These are phyloP conservation scores for Endoconidiophora polonica DNA, from an alignment of 2,329 filamentous ascomycete species.

Conservation along the genomic window DNA sequence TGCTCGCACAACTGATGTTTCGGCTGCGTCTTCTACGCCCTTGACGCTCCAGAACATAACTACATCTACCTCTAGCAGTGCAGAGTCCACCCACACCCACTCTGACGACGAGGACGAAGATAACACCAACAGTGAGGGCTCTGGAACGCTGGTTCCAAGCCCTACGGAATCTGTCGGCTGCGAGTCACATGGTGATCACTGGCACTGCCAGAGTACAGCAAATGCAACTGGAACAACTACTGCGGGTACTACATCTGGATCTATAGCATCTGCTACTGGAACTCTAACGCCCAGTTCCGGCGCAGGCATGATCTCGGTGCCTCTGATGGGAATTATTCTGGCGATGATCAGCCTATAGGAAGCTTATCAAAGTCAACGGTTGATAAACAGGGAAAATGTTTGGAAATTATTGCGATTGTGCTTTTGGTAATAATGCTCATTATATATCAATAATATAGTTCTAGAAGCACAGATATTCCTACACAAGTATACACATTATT, in stretches of 20 bases:
- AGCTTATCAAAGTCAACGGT: too few species aligned
- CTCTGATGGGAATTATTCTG: background rate
- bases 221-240: background rate
- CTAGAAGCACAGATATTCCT: too few species aligned
- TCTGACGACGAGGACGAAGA: constrained; percentile 13
- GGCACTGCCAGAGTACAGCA: constrained; percentile 16
- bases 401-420: too few species aligned
- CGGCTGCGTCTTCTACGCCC: background rate
- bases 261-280: background rate
- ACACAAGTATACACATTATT: too few species aligned
- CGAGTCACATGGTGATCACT: constrained; percentile 25
- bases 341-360: too few species aligned
- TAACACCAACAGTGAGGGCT: constrained; percentile 12
- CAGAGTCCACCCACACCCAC: constrained; percentile 11
- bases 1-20: background rate
- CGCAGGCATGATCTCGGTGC: background rate
- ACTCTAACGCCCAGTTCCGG: background rate
- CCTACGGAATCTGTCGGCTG: constrained; percentile 23
- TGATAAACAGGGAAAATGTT: too few species aligned
- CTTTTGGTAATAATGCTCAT: too few species aligned
- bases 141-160: constrained; percentile 18
- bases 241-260: background rate
- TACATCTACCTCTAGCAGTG: constrained; percentile 1
- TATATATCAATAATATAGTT: too few species aligned
- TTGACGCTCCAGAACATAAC: background rate